phyloP scores from a whole-genome alignment of 352 stramenopile species.

The Phytophthora capsici region DNA sequence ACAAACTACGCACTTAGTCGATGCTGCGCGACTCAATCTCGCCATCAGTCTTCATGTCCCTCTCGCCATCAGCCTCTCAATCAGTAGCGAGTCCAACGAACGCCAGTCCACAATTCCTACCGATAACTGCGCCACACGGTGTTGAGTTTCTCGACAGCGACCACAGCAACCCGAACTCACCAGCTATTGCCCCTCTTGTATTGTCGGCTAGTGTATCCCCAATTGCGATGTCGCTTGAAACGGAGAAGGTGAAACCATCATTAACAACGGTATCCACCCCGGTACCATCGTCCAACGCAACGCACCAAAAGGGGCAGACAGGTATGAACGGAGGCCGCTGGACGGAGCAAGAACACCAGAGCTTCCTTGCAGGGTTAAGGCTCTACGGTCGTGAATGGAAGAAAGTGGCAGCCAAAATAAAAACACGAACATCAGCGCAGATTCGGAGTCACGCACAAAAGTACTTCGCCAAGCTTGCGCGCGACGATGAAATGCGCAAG shows the following conservation, averaged over 20 bases:
- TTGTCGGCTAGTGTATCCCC: constrained; percentile 34
- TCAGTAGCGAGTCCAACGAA: constrained; percentile 14
- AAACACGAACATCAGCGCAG: constrained; percentile 86
- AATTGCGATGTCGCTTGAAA: constrained; percentile 30
- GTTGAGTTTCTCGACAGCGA: constrained; percentile 28
- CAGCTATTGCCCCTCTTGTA: constrained; percentile 36
- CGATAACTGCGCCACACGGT: constrained; percentile 15
- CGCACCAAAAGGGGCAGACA: constrained; percentile 53
- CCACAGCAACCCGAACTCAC: constrained; percentile 26
- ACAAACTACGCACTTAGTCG: constrained; percentile 17
- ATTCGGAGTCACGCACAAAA: constrained; percentile 89
- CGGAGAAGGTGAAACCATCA: constrained; percentile 18
- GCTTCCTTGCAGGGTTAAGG: constrained; percentile 93
- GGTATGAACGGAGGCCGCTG: constrained; percentile 93
- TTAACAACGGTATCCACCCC: constrained; percentile 8
- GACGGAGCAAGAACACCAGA: constrained; percentile 95
- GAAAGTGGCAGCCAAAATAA: constrained; percentile 92
- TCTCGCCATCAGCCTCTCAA: constrained; percentile 23
- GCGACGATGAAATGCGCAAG: constrained; percentile 75
- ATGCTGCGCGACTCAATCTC: constrained; percentile 38
- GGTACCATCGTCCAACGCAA: constrained; percentile 41
- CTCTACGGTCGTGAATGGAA: constrained; percentile 98
- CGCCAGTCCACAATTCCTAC: constrained; percentile 18
- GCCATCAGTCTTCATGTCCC: constrained; percentile 30
- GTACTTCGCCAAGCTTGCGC: constrained; percentile 88